Percentiles rank a stretch among this genome's conserved stretches.
Evolutionary conservation across 176 grass and related monocot species (phyloP).

Genomic region (Aegilops umbellulata): DNA sequence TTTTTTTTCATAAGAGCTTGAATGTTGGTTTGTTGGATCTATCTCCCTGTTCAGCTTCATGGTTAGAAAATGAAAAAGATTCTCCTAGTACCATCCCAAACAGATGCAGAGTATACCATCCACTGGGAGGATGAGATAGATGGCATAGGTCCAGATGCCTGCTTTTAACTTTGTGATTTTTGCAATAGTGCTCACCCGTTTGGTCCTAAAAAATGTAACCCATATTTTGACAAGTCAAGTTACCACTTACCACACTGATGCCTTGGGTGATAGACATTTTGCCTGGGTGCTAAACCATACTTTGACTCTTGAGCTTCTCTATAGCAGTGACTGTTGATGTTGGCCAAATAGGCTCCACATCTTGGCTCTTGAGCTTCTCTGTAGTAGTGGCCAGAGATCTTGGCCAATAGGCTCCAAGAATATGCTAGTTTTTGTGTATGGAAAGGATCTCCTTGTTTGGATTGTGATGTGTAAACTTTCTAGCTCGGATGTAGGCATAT

Average conservation of each 20-base stretch:
- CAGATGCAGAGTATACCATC: background rate
- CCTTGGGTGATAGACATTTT: background rate
- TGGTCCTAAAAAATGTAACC: slow-evolving; percentile 6
- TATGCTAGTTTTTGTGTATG: background rate
- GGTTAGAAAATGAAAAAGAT: background rate
- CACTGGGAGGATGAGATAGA: background rate
- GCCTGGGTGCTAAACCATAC: background rate
- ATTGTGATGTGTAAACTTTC: slow-evolving; percentile 1
- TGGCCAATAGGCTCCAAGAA: background rate
- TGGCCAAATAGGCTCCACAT: slow-evolving; percentile 1
- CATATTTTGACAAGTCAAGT: background rate
- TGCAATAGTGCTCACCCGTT: background rate
- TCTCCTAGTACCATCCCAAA: background rate
- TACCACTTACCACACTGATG: background rate
- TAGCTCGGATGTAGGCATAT: slow-evolving; percentile 5
- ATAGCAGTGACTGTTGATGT: background rate
- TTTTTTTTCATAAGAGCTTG: background rate
- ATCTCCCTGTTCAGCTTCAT: background rate
- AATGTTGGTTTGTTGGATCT: background rate
- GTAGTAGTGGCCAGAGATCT: background rate
- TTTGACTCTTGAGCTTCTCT: background rate
- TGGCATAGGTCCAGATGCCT: background rate
- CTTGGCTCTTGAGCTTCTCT: background rate
- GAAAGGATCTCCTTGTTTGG: background rate
- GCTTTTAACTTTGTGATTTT: background rate